Base-by-base conservation (phyloP, 2,329 filamentous ascomycete genomes). In the Aurifilum marmelostoma region DNA sequence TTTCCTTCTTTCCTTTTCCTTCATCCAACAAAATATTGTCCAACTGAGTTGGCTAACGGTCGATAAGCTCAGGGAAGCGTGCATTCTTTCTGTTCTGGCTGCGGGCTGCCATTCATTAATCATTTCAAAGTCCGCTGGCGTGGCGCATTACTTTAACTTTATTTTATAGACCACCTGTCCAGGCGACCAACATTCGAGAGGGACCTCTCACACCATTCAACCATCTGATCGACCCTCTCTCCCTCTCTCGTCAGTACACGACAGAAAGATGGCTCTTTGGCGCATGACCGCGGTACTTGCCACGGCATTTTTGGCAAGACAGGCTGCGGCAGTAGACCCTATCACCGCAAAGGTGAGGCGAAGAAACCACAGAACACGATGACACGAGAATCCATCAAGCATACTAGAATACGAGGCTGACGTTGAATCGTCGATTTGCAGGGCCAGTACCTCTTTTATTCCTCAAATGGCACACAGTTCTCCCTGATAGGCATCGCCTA, bases 401-500 rank as follows among this genome's bases (percentile, higher is more conserved):
- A 34, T 34, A 34, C 34, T 34, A 34, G 34, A 4, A 4, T 16
- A 47, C 7, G 7, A 47, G n/a, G 43, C 43, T 47, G 21, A 47
- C 11, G 9, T n/a, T 47, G n/a, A n/a, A n/a, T n/a, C n/a, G 29
- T 56, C 14, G 24, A 8, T 18, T 12, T 9, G n/a, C 39, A 65
- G 63, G 65, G 65, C 8, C 65, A 67, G 41, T 67, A 62, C 24
- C 94, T 97, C 86, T 97, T 96, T 86, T 94, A 92, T 84, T 87
- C 92, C 80, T 52, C 56, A 2, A 92, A 90, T 74, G 85, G 85
- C 73, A 86, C 84, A 16, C 83, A 87, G 75, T 87, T 87, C 82
- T 96, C 89, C 85, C 93, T 98, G 80, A 92, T 91, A 80, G 96
- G 96, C 83, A 86, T 99, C 75, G 96, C 96, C 74, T 99, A 99